Base-by-base conservation (phyloP, 768 basidiomycete species). In the Punctularia strigosozonata region DNA sequence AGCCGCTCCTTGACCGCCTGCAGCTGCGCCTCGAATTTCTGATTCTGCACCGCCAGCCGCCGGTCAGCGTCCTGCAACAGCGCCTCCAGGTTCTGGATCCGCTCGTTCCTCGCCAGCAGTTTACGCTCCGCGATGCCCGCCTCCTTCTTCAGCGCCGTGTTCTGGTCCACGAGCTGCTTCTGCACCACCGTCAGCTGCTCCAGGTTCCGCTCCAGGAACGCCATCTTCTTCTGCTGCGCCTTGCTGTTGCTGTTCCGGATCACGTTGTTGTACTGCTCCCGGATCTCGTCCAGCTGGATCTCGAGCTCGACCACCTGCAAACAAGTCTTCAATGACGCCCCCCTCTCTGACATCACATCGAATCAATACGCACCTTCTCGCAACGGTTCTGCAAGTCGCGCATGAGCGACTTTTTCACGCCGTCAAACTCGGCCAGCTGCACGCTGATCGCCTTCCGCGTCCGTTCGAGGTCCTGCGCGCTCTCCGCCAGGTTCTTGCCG, bases 151-250 rank as follows among this genome's bases (percentile, higher is more conserved):
- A 99, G 66, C 10, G 83, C 75, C 10, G 90, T 85, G 63, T 98
- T 98, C 64, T 99, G 95, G 60, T 99, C 94, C 39, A 98, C 94
- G 46, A 99, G 83, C 91, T 98, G 91, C 61, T 97, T 95, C 73
- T 98, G 95, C 17, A 98, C 91, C 38, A 88, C 62, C 20, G 91
- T 94, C 47, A 98, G 64, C 54, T 94, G 89, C 53, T 97, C 92
- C 38, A 99, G 65, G 54, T 98, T 99, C 38, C 94, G 83, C 56
- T 97, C 91, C 39, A 99, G 62, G 74, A 97, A 95, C 10, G 90
- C 87, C 85, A 98, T 92, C 74, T 98, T 97, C 75, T 94, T 92
- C 64, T 94, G 89, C 50, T 99, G 95, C 5, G 94, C 89, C 59
- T 94, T 92, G 60, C 84, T 91, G 61, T 98, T 98, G 65, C 90